Conservation (phyloP, 148 eudicot genomes). For the Salicornia ramosissima region DNA sequence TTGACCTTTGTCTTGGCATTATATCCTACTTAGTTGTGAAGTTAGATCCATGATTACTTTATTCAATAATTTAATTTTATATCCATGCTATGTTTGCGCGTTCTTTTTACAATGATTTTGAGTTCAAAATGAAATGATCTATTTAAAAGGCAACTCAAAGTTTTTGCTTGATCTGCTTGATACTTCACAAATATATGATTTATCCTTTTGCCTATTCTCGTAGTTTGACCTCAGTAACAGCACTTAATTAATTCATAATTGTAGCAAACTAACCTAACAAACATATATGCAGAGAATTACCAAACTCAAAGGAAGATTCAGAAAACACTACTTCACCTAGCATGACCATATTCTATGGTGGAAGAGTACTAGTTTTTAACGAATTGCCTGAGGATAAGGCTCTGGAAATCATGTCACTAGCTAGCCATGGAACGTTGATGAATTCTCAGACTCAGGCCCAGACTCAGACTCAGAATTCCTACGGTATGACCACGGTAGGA, state of each 20-base stretch:
- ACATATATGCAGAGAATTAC: constrained; percentile 1
- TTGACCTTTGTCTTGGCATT: too few species aligned
- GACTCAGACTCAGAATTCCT: background rate
- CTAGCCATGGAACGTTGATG: constrained; percentile 18
- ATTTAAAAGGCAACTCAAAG: too few species aligned
- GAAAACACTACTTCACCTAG: constrained; percentile 25
- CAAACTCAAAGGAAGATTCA: constrained; percentile 7
- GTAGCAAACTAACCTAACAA: background rate
- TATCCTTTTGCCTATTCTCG: too few species aligned
- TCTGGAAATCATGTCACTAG: constrained; percentile 39
- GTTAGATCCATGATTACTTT: too few species aligned
- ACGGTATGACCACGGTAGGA: background rate
- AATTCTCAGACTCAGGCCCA: background rate
- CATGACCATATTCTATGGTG: constrained; percentile 68
- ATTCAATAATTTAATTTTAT: too few species aligned
- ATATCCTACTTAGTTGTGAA: too few species aligned
- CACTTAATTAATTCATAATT: background rate
- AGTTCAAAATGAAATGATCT: too few species aligned
- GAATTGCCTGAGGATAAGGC: constrained; percentile 46
- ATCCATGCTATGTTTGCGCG: too few species aligned
- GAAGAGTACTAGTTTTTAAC: constrained; percentile 52
- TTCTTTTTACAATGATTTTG: too few species aligned
- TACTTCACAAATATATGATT: too few species aligned
- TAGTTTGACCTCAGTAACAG: too few species aligned
- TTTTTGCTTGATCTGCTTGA: too few species aligned